A percentile compares a stretch with the other conserved stretches of the same genome.
Evolutionary conservation across 305 asterid genomes (phyloP).

Genomic region (Fraxinus sp.): DNA sequence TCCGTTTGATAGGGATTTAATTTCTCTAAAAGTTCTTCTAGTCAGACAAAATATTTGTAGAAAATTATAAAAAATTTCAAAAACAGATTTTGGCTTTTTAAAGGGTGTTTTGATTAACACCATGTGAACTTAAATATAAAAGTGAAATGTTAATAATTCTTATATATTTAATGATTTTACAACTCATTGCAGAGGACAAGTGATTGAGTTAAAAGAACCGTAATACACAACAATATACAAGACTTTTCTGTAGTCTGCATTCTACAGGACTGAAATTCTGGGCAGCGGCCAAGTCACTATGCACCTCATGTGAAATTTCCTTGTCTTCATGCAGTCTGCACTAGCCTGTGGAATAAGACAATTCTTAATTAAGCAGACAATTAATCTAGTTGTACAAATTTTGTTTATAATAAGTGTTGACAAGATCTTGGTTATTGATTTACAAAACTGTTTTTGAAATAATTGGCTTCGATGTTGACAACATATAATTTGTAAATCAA

Average conservation of each 20-base stretch:
- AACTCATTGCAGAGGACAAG: neutral
- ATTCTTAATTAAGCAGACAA: neutral
- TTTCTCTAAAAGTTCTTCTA: neutral
- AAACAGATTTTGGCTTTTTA: neutral
- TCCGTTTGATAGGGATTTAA: neutral
- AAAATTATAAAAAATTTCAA: neutral
- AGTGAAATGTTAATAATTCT: neutral
- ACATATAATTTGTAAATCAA: too few relatives aligned
- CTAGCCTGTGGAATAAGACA: neutral
- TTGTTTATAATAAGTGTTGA: too few relatives aligned
- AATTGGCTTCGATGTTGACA: neutral
- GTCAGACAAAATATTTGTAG: neutral
- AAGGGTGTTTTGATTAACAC: neutral
- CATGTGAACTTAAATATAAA: neutral
- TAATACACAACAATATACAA: neutral
- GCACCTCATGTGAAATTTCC: slow-evolving; percentile 8
- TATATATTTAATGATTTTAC: neutral
- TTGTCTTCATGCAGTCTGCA: slow-evolving; percentile 2
- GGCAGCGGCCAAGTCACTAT: neutral
- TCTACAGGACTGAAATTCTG: neutral
- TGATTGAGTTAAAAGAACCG: neutral
- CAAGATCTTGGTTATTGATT: neutral
- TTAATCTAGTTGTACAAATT: too few relatives aligned
- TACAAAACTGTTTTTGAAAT: neutral
- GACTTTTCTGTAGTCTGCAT: neutral